These are phyloP conservation scores for Dioscorea dumetorum DNA, from an alignment of 106 monocot species.

Conservation along the genomic window DNA sequence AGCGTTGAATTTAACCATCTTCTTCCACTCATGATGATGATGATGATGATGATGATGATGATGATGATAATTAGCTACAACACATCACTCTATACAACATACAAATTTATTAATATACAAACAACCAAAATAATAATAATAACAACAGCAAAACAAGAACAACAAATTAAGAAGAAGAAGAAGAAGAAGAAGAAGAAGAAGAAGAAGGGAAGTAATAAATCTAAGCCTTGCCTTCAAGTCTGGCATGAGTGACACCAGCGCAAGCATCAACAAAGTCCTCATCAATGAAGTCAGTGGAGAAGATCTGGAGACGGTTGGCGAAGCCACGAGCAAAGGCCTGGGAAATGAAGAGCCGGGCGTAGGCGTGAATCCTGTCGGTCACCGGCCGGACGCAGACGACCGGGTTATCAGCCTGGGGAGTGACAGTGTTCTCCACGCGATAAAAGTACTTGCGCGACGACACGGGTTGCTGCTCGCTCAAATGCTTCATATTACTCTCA, in stretches of 20 bases:
- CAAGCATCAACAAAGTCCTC: slow-evolving; percentile 92
- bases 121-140: background rate
- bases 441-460: slow-evolving; percentile 62
- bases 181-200: background rate
- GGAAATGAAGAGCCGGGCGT: slow-evolving; percentile 68
- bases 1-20: background rate
- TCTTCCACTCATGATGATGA: background rate
- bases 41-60: too few species aligned
- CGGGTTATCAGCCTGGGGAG: slow-evolving; percentile 84
- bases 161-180: background rate
- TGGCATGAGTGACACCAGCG: slow-evolving; percentile 52
- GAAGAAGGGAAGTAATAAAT: background rate
- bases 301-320: slow-evolving; percentile 61
- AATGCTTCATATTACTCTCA: slow-evolving; percentile 72
- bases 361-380: slow-evolving; percentile 50
- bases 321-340: slow-evolving; percentile 50
- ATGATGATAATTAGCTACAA: background rate
- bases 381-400: slow-evolving; percentile 72
- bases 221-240: slow-evolving; percentile 48
- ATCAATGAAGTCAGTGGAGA: slow-evolving; percentile 82
- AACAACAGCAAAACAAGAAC: background rate
- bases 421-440: slow-evolving; percentile 91
- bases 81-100: background rate
- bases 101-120: background rate
- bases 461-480: slow-evolving; percentile 46